Conservation (phyloP, 73 alveolate species). For the Urostyla sp. region DNA sequence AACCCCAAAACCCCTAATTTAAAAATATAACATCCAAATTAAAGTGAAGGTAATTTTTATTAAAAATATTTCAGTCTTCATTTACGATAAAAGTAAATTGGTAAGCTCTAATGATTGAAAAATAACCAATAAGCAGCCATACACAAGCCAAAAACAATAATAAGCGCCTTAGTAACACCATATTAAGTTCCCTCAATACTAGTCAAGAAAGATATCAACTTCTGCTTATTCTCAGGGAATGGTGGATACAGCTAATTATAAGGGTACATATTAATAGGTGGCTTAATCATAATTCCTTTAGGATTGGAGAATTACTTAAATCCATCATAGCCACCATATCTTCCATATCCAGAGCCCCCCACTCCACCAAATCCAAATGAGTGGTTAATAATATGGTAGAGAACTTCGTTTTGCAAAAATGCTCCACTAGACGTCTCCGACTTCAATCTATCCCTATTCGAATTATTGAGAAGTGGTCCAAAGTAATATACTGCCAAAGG, state of each 20-base stretch:
- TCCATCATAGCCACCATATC: conserved; percentile 77
- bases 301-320: conserved; percentile 73
- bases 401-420: conserved; percentile 88
- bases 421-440: conserved; percentile 92
- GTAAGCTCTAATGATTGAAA: background rate
- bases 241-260: conserved; percentile 41
- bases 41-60: background rate
- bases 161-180: background rate
- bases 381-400: conserved; percentile 83
- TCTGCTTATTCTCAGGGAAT: conserved; percentile 34
- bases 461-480: conserved; percentile 68
- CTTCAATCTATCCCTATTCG: conserved; percentile 80
- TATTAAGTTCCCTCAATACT: background rate
- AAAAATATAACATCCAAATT: background rate
- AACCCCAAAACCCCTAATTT: conserved; percentile 17
- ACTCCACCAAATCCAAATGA: conserved; percentile 98
- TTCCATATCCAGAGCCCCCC: conserved; percentile 95
- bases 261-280: conserved; percentile 55
- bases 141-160: background rate
- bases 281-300: conserved; percentile 54
- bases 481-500: conserved; percentile 96
- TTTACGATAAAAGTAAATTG: background rate
- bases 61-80: background rate
- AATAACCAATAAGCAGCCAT: conserved; percentile 1
- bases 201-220: background rate